A percentile compares a stretch with the other conserved stretches of the same genome.
These are phyloP conservation scores for Colletotrichum coccodes DNA, from an alignment of 2,329 filamentous ascomycete species.

Conservation along the genomic window DNA sequence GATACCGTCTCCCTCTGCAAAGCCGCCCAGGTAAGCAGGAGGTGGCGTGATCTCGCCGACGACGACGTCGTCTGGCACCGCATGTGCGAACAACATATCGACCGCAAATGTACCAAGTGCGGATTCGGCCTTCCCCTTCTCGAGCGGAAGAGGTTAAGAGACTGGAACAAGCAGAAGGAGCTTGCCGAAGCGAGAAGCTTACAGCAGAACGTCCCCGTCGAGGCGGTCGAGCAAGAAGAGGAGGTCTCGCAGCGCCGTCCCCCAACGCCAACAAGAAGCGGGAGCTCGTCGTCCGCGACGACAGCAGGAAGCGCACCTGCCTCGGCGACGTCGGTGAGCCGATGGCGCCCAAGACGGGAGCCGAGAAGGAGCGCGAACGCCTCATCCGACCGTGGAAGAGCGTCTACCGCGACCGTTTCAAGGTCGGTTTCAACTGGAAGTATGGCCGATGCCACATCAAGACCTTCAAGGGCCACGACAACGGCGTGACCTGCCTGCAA, in stretches of 20 bases:
- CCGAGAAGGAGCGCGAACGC: conserved; percentile 52
- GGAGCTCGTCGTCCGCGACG: conserved; percentile 39
- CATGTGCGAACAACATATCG: conserved; percentile 94
- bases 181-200: conserved; percentile 50
- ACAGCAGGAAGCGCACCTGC: conserved; percentile 49
- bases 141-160: conserved; percentile 87
- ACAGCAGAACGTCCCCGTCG: conserved; percentile 33
- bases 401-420: conserved; percentile 94
- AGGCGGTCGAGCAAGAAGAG: conserved; percentile 36
- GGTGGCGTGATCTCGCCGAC: conserved; percentile 91
- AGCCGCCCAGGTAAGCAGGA: conserved; percentile 89
- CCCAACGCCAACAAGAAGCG: conserved; percentile 46
- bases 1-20: conserved; percentile 96
- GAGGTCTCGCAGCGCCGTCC: conserved; percentile 30
- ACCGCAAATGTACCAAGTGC: conserved; percentile 92
- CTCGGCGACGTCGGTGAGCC: conserved; percentile 34
- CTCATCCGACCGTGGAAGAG: conserved; percentile 89
- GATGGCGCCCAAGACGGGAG: conserved; percentile 34
- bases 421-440: conserved; percentile 97
- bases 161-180: conserved; percentile 87
- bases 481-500: conserved; percentile 69
- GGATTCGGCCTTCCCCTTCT: conserved; percentile 93
- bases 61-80: conserved; percentile 97
- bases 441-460: conserved; percentile 88
- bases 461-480: conserved; percentile 85